phyloP scores from a whole-genome alignment of 257 asterid genomes.

The Solanum dulcamara region DNA sequence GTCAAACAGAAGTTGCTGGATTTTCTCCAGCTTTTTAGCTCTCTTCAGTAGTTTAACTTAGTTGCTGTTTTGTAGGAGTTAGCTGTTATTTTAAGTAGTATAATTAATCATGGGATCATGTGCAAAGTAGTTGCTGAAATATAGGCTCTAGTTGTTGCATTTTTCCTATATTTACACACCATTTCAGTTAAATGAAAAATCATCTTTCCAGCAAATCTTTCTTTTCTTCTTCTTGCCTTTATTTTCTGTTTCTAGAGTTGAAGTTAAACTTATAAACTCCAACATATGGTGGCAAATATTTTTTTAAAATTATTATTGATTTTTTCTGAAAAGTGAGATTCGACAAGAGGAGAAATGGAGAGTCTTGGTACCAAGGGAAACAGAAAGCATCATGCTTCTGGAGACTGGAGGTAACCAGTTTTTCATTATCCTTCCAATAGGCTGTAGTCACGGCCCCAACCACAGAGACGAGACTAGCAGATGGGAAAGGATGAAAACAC shows the following conservation, averaged over 20 bases:
- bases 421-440: background rate
- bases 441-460: background rate
- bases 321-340: background rate
- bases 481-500: background rate
- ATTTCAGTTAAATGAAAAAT: too few species aligned
- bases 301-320: background rate
- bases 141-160: background rate
- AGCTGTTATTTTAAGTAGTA: too few species aligned
- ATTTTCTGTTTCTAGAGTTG: too few species aligned
- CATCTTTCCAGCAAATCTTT: too few species aligned
- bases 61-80: background rate
- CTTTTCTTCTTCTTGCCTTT: too few species aligned
- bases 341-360: background rate
- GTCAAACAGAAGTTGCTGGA: background rate
- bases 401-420: background rate
- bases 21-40: background rate
- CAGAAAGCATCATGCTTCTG: background rate
- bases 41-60: too few species aligned
- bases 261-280: too few species aligned
- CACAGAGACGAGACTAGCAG: background rate
- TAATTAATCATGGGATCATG: background rate
- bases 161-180: background rate
- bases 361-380: background rate
- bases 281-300: background rate
- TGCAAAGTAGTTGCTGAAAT: too few species aligned